Evolutionary conservation across 208 protist species (phyloP), one percentile per base, ranked within the genome.

Genomic region (Trypanosoma congolense): DNA sequence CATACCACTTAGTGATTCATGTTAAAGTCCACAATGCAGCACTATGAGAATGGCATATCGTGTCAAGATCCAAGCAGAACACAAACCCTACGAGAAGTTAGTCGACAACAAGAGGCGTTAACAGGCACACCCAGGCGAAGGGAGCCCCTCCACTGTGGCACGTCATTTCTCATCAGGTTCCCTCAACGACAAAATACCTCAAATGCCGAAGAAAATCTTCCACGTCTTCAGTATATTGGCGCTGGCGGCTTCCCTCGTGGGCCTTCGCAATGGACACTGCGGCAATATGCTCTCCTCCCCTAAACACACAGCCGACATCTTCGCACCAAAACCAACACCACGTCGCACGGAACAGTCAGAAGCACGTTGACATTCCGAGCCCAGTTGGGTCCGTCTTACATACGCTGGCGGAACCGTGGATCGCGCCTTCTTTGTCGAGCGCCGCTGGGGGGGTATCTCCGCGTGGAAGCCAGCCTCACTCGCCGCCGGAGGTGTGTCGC

Each of bases 171-270:
- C n/a, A n/a, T n/a, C n/a, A n/a, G n/a, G n/a, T n/a, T n/a, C n/a
- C n/a, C n/a, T n/a, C n/a, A n/a, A n/a, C n/a, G 12, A 38, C 9
- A 16, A 12, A 16, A 38, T 12, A 35, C 19, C 18, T 44, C 29
- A 41, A 29, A 67, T 2, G 30, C 60, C 25, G 45, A 67, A 67
- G 43, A 67, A 67, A 18, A 55, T 36, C 2, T 26, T 19, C 61
- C 61, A 67, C 24, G 61, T 67, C 35, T 67, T 67, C 16, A 43
- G n/a, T 2, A 67, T 44, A 40, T 6, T 54, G 22, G 14, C 41
- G 25, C 26, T 5, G 22, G 35, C 18, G 22, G 10, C 36, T 9
- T 58, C 43, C 1, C 45, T 16, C 8, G 2, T 16, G 1, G 59
- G 42, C 30, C 19, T 19, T 16, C 1, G 4, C 2, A 33, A 21